Evolutionary conservation across 2,329 filamentous ascomycete genomes (phyloP).

Genomic region (Samsoniella hepiali): DNA sequence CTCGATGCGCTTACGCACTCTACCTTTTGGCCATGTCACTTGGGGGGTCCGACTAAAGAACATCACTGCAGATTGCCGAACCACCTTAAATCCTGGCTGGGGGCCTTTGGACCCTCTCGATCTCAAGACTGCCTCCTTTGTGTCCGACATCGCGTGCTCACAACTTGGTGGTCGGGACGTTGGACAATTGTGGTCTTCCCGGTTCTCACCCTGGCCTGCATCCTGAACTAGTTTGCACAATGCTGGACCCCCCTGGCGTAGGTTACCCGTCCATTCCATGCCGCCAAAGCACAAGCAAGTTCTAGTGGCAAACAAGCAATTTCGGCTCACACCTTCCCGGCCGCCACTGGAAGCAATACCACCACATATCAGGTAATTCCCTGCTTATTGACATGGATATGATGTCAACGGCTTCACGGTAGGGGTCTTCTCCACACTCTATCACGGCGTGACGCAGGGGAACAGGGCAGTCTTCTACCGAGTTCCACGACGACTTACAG

Average conservation of each 20-base stretch:
- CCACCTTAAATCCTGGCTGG: constrained; percentile 3
- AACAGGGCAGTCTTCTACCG: background rate
- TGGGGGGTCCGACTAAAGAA: background rate
- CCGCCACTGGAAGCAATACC: background rate
- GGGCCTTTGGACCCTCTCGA: background rate
- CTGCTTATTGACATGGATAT: background rate
- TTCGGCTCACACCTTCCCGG: background rate
- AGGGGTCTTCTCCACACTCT: background rate
- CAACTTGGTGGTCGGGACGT: constrained; percentile 3
- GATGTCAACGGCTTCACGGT: constrained; percentile 15
- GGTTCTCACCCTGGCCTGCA: background rate
- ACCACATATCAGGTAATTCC: background rate
- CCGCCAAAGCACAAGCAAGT: background rate
- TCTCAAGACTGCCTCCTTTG: background rate
- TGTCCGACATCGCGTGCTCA: background rate
- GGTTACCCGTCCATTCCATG: no score
- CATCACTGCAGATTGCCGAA: constrained; percentile 3
- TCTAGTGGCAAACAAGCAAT: constrained; percentile 1
- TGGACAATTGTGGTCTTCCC: background rate
- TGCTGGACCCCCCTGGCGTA: background rate
- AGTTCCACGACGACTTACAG: background rate
- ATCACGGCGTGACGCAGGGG: background rate
- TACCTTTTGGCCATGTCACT: background rate
- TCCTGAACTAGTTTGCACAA: background rate
- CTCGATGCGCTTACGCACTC: constrained; percentile 9